Evolutionary conservation across 129 eudicot genomes (phyloP).

Genomic region (Dittrichia graveolens): DNA sequence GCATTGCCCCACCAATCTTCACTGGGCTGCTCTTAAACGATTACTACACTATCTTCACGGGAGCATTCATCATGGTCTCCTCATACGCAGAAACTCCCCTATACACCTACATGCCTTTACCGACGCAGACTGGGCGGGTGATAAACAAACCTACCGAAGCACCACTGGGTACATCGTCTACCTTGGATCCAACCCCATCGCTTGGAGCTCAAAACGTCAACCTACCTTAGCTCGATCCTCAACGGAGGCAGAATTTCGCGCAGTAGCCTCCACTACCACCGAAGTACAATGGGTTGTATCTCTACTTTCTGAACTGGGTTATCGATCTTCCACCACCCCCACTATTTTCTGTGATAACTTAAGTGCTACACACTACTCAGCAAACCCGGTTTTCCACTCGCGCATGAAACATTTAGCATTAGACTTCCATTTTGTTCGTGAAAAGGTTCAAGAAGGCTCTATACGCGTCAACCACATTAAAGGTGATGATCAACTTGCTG

Average conservation of each 20-base stretch:
- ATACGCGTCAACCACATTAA: no score
- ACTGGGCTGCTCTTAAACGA: no score
- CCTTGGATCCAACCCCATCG: background rate
- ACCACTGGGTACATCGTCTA: background rate
- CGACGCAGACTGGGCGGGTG: background rate
- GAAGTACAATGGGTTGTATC: background rate
- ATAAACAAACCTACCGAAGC: background rate
- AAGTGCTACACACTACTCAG: background rate
- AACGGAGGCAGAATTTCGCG: background rate
- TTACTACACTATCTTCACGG: background rate
- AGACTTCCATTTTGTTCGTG: background rate
- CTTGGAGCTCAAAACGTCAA: background rate
- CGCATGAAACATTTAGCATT: background rate
- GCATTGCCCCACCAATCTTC: background rate
- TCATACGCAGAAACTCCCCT: background rate
- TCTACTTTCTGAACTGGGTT: background rate
- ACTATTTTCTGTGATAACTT: background rate
- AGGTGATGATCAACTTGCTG: no score
- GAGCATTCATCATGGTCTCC: background rate
- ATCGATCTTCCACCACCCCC: rapidly evolving
- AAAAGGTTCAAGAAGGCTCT: background rate
- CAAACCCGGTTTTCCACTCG: background rate
- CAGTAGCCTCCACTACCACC: background rate
- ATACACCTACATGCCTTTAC: background rate
- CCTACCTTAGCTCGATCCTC: background rate